phyloP scores from a whole-genome alignment of 1,284 basidiomycete genomes.

The Hortiboletus rubellus region DNA sequence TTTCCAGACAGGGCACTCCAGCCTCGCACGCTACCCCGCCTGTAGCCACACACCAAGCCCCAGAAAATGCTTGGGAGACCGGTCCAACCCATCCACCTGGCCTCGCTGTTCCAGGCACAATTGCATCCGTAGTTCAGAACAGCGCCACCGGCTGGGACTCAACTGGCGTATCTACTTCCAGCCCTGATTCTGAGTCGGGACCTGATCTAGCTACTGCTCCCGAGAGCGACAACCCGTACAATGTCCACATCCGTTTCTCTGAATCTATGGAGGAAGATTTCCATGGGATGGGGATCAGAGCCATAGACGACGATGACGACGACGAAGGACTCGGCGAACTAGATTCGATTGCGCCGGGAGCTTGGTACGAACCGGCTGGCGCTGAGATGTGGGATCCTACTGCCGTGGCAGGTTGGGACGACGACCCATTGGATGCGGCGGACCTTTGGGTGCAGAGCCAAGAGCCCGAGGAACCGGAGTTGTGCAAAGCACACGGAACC shows the following conservation, averaged over 20 bases:
- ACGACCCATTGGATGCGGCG: conserved; percentile 23
- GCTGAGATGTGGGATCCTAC: conserved; percentile 13
- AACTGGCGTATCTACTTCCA: conserved; percentile 22
- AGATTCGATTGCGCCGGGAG: conserved; percentile 28
- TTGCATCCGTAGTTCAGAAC: not conserved
- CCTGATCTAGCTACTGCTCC: conserved; percentile 24
- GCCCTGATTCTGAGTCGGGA: conserved; percentile 31
- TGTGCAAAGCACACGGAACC: conserved; percentile 42
- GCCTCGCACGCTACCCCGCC: conserved; percentile 3
- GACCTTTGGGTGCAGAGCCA: conserved; percentile 19
- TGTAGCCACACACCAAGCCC: conserved; percentile 2
- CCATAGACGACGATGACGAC: conserved; percentile 4
- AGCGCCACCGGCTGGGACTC: conserved; percentile 27
- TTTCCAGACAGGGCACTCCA: conserved; percentile 25
- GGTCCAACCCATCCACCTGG: conserved; percentile 9
- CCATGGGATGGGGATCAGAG: conserved; percentile 25
- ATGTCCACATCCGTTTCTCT: conserved; percentile 22
- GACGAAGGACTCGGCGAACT: conserved; percentile 20
- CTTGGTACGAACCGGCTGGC: conserved; percentile 14
- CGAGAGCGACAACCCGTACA: conserved; percentile 30
- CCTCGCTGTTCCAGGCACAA: conserved; percentile 7
- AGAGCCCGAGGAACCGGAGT: conserved; percentile 16
- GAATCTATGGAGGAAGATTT: conserved; percentile 33
- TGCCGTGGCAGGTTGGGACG: not conserved
- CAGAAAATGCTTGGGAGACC: conserved; percentile 12